Conservation (phyloP, 495 filamentous ascomycete species). For the Niebla homalea region DNA sequence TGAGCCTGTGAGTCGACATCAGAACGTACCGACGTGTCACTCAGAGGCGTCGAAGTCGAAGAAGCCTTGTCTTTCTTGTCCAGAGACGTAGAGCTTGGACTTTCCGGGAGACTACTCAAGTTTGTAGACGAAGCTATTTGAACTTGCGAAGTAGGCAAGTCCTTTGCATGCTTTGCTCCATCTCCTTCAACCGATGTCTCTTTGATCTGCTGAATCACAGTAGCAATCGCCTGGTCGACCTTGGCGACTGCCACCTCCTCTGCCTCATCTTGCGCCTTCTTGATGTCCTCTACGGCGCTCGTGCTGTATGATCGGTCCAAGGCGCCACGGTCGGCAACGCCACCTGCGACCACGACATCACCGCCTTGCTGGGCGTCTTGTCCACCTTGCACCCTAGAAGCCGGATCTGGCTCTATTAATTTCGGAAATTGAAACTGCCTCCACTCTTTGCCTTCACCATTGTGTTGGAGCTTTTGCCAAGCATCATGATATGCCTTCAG, state of each 20-base stretch:
- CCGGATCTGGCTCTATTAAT: slow-evolving; percentile 70
- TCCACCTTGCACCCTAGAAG: slow-evolving; percentile 36
- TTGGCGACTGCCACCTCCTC: slow-evolving; percentile 40
- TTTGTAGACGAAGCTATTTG: background rate
- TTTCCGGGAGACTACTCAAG: background rate
- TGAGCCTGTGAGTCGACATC: slow-evolving; percentile 51
- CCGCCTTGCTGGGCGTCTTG: slow-evolving; percentile 27
- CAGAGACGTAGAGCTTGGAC: background rate
- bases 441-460: slow-evolving; percentile 65
- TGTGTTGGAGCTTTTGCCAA: slow-evolving; percentile 59
- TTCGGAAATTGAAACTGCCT: slow-evolving; percentile 78
- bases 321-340: slow-evolving; percentile 7
- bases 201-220: slow-evolving; percentile 41
- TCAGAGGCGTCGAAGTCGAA: slow-evolving; percentile 3
- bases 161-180: background rate
- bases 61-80: background rate
- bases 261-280: slow-evolving; percentile 39
- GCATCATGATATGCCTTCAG: slow-evolving; percentile 82
- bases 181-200: slow-evolving; percentile 11
- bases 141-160: background rate
- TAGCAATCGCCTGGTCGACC: slow-evolving; percentile 51
- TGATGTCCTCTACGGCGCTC: slow-evolving; percentile 43
- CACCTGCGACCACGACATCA: slow-evolving; percentile 11
- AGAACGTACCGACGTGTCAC: slow-evolving; percentile 23
- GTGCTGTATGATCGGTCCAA: slow-evolving; percentile 35